phyloP scores from a whole-genome alignment of 768 basidiomycete genomes.

The Panaeolus cyanescens region DNA sequence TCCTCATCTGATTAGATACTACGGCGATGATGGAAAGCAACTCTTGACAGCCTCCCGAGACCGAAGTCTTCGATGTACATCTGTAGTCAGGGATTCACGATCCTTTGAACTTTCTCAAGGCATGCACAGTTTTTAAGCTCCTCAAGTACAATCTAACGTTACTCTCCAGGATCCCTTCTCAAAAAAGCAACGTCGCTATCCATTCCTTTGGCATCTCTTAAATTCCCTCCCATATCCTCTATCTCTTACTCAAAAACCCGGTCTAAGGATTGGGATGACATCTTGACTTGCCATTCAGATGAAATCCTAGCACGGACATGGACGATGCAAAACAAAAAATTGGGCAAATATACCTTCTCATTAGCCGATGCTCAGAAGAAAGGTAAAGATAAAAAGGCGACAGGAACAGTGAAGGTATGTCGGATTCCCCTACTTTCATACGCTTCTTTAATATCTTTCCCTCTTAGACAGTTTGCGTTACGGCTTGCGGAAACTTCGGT shows the following conservation, averaged over 20 bases:
- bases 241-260: slow-evolving; percentile 80
- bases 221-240: slow-evolving; percentile 79
- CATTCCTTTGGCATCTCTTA: slow-evolving; percentile 78
- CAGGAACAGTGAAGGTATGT: slow-evolving; percentile 74
- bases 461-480: slow-evolving; percentile 77
- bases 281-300: slow-evolving; percentile 86
- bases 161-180: slow-evolving; percentile 67
- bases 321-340: slow-evolving; percentile 79
- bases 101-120: slow-evolving; percentile 96
- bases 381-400: slow-evolving; percentile 38
- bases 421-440: neutral
- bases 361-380: slow-evolving; percentile 56
- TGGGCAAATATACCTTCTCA: slow-evolving; percentile 75
- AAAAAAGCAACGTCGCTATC: slow-evolving; percentile 81
- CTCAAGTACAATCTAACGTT: neutral
- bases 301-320: slow-evolving; percentile 86
- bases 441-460: slow-evolving; percentile 3
- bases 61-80: slow-evolving; percentile 85
- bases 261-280: slow-evolving; percentile 97
- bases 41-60: slow-evolving; percentile 88
- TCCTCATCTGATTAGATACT: slow-evolving; percentile 90
- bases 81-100: slow-evolving; percentile 92
- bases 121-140: slow-evolving; percentile 22
- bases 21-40: slow-evolving; percentile 97
- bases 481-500: slow-evolving; percentile 96